Base-by-base conservation (phyloP, 768 basidiomycete genomes). In the Lactifluus subvellereus region DNA sequence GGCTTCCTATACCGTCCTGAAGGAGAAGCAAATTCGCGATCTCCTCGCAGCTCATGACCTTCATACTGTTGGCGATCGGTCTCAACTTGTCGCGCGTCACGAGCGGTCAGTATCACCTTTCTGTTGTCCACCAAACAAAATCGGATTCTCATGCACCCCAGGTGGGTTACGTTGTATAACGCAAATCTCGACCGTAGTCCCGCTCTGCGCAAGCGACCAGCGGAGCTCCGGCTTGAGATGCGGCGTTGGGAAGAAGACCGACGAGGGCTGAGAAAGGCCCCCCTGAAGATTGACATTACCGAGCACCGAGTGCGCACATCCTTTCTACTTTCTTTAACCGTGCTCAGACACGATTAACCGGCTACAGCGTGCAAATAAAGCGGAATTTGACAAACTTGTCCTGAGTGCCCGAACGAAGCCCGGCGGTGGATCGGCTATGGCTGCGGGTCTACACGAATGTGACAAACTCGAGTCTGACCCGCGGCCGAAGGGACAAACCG, bases 131-230 rank as follows among this genome's bases (percentile, higher is more conserved):
- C 3, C 58, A 14, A 13, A 58, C 32, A n/a, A 30, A 48, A 54
- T 33, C 10, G 27, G 49, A 33, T 53, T 18, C 32, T 57, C n/a
- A 43, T 43, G 11, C 37, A 22, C 9, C 8, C 2, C 27, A 71
- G 70, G 22, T 72, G 71, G 69, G 61, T 71, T 20, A 56, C 61
- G 4, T 27, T 71, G 30, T 71, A 71, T 55, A 72, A 72, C 57
- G 68, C 71, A n/a, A 72, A 72, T 54, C 59, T 69, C 38, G 71
- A 72, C 50, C 66, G 64, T 27, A 57, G 42, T 30, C 54, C 58
- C 9, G 33, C 57, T 22, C 59, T 63, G 13, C 67, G 64, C 5
- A 67, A 64, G 30, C 54, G 61, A 8, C 27, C 37, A 0, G 43
- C 52, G 8, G 65, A 67, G 14, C 66, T 71, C 14, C 65, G 66